These are phyloP conservation scores for Conticribra guillardii DNA, from an alignment of 108 stramenopile genomes.

Conservation along the genomic window DNA sequence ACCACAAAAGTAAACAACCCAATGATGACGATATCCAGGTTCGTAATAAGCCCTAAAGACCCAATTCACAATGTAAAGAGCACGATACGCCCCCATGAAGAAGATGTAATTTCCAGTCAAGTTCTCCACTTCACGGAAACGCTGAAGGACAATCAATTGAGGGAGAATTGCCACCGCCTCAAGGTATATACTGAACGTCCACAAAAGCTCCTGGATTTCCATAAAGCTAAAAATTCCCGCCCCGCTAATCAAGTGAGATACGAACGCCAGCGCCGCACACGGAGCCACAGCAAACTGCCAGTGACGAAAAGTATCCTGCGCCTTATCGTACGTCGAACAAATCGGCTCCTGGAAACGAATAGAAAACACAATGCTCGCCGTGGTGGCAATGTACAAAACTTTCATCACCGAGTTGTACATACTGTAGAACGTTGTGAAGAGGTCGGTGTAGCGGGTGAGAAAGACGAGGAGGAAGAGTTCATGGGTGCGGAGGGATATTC, in stretches of 20 bases:
- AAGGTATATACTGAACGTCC: conserved; percentile 97
- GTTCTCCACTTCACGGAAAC: conserved; percentile 97
- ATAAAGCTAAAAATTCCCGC: conserved; percentile 45
- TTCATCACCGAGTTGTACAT: conserved; percentile 98
- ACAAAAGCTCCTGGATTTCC: conserved; percentile 81
- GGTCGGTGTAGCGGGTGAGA: conserved; percentile 89
- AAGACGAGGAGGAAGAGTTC: conserved; percentile 98
- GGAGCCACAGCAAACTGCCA: conserved; percentile 96
- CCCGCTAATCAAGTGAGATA: conserved; percentile 77
- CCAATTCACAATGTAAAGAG: conserved; percentile 99
- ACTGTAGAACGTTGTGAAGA: conserved; percentile 91
- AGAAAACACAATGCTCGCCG: conserved; percentile 94
- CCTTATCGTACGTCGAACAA: conserved; percentile 94
- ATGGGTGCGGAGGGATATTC: conserved; percentile 98
- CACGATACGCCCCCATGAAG: conserved; percentile 97
- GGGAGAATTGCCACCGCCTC: conserved; percentile 97
- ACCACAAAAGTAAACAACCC: conserved; percentile 92
- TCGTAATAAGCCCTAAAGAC: conserved; percentile 92
- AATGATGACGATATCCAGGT: conserved; percentile 91
- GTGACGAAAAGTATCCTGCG: conserved; percentile 97
- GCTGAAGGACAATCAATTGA: conserved; percentile 96
- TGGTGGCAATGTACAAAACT: conserved; percentile 93
- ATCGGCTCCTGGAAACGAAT: conserved; percentile 91
- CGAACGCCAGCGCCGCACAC: conserved; percentile 80
- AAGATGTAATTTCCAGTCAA: conserved; percentile 98